phyloP scores from a whole-genome alignment of 2,329 filamentous ascomycete species.

The Mycosphaerelloides madeirae region DNA sequence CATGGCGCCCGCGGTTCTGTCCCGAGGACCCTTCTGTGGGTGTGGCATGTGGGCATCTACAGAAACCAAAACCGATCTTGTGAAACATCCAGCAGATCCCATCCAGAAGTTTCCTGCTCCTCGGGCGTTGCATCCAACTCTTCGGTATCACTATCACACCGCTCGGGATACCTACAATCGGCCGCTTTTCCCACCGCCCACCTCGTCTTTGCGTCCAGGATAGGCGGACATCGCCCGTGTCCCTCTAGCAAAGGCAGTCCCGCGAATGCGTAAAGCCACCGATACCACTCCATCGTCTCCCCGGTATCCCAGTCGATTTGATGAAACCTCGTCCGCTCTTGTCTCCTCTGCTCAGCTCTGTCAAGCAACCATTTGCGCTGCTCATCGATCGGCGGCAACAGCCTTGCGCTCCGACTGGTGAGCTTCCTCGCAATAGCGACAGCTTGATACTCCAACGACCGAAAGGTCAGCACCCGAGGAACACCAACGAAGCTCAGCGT shows the following conservation, averaged over 20 bases:
- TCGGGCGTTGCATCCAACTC: too few species aligned
- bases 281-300: constrained; percentile 48
- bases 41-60: too few species aligned
- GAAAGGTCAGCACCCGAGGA: constrained; percentile 49
- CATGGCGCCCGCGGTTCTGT: too few species aligned
- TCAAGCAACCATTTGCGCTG: constrained; percentile 47
- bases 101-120: too few species aligned
- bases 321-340: constrained; percentile 46
- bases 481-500: constrained; percentile 51
- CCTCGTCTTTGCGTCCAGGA: constrained; percentile 13
- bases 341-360: constrained; percentile 30
- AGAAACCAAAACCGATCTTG: too few species aligned
- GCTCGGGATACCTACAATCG: too few species aligned
- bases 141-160: too few species aligned
- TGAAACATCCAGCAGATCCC: too few species aligned
- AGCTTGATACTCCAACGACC: constrained; percentile 55
- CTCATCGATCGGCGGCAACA: constrained; percentile 41
- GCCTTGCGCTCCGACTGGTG: constrained; percentile 37
- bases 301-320: constrained; percentile 51
- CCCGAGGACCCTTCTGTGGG: too few species aligned
- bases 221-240: constrained; percentile 15
- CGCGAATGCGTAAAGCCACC: constrained; percentile 45
- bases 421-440: constrained; percentile 50
- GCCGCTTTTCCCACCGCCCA: constrained; percentile 18
- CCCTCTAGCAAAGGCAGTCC: constrained; percentile 44